Evolutionary conservation across 345 rosid genomes (phyloP).

Genomic region (Leavenworthia alabamica): DNA sequence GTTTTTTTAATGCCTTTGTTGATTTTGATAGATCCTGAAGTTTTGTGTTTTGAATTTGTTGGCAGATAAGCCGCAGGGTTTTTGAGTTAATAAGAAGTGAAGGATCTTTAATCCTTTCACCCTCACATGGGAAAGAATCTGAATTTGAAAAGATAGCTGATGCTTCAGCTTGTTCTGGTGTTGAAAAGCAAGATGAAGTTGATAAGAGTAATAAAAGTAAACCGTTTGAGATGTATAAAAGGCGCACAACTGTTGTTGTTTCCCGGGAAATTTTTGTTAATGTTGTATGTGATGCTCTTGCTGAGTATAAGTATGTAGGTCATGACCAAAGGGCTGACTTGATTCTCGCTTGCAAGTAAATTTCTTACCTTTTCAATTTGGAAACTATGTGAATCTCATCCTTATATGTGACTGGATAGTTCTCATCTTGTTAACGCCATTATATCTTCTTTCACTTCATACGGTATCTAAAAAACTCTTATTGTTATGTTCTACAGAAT

Average conservation of each 20-base stretch:
- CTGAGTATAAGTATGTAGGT: conserved; percentile 93
- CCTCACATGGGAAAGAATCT: conserved; percentile 36
- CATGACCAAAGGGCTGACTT: conserved; percentile 96
- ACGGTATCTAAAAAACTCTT: not conserved
- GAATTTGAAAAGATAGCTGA: conserved; percentile 32
- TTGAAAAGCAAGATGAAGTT: conserved; percentile 27
- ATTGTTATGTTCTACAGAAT: conserved; percentile 50
- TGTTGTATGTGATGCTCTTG: conserved; percentile 75
- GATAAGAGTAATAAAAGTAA: conserved; percentile 40
- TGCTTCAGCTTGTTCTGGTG: conserved; percentile 21
- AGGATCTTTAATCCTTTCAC: conserved; percentile 32
- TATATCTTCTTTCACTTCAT: not conserved
- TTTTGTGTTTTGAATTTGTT: conserved; percentile 7
- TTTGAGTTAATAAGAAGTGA: conserved; percentile 68
- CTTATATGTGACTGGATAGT: no score
- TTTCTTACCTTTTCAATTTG: conserved; percentile 4
- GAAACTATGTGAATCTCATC: not conserved
- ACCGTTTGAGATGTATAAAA: conserved; percentile 79
- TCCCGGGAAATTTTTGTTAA: conserved; percentile 58
- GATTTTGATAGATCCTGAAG: not conserved
- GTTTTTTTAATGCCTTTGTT: not conserved
- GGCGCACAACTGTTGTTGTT: conserved; percentile 72
- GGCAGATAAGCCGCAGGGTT: conserved; percentile 81
- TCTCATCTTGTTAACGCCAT: not conserved
- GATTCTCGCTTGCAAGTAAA: conserved; percentile 87